Conservation (phyloP, 176 grass and related monocot species). For the Hsuehochloa calcarea region DNA sequence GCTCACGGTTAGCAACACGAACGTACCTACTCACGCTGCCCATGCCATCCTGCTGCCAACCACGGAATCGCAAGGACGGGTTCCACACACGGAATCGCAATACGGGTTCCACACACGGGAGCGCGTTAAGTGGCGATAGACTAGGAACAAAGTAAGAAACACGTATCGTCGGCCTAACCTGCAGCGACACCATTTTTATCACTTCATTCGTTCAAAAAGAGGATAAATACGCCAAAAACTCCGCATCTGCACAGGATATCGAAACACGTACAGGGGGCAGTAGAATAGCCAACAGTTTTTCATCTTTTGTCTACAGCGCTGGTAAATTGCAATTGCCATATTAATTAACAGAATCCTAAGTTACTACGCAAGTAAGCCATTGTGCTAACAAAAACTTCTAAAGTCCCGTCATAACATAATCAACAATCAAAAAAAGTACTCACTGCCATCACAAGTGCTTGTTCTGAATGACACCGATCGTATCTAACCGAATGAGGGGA, state of each 20-base stretch:
- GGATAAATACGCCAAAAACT: too few species aligned
- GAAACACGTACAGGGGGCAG: background rate
- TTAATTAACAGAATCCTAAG: background rate
- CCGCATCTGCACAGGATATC: background rate
- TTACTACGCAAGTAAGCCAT: conserved; percentile 27
- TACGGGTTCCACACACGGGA: too few species aligned
- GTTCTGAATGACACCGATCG: conserved; percentile 10
- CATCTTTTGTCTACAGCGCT: background rate
- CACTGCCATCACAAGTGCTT: conserved; percentile 10
- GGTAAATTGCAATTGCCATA: background rate
- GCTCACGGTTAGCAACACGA: too few species aligned
- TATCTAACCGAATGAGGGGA: background rate
- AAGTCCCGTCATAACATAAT: conserved; percentile 5
- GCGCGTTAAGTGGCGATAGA: too few species aligned
- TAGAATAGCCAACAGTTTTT: background rate
- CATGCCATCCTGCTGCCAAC: too few species aligned
- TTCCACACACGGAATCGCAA: too few species aligned
- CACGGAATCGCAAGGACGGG: too few species aligned
- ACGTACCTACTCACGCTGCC: too few species aligned
- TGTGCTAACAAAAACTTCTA: conserved; percentile 32
- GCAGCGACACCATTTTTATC: too few species aligned
- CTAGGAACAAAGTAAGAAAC: too few species aligned
- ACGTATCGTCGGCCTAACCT: too few species aligned
- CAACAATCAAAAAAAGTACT: conserved; percentile 24
- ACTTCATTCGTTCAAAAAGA: too few species aligned